Conservation (phyloP, 495 filamentous ascomycete species). For the Clavariopsis aquatica region DNA sequence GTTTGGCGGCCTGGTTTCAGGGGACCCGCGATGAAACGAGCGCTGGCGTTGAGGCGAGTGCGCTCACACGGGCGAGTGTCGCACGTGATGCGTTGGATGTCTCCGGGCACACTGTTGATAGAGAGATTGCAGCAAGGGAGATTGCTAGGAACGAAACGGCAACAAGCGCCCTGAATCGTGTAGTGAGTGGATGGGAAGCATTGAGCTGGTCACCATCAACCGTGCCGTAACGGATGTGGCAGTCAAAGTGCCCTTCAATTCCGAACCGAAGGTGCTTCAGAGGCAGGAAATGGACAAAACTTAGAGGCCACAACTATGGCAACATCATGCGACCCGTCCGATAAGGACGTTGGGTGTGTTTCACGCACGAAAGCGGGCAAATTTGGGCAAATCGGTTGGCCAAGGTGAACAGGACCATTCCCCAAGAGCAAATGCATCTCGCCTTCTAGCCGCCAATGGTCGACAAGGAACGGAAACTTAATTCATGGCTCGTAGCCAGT, state of each 20-base stretch:
- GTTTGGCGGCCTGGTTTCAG: constrained; percentile 20
- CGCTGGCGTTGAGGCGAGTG: constrained; percentile 15
- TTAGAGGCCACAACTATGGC: background rate
- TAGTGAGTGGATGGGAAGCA: background rate
- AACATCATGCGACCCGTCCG: background rate
- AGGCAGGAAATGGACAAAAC: background rate
- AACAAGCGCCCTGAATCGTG: background rate
- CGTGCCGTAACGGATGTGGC: background rate
- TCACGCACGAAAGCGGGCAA: background rate
- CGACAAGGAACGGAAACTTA: background rate
- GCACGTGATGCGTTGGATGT: too few relatives aligned
- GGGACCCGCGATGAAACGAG: constrained; percentile 15
- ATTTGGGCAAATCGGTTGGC: background rate
- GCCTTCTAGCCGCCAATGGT: background rate
- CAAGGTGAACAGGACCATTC: background rate
- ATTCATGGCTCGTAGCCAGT: background rate
- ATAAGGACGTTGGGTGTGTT: background rate
- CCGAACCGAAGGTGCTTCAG: constrained; percentile 6
- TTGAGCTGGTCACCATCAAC: background rate
- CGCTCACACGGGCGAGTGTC: too few relatives aligned
- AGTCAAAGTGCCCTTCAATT: background rate
- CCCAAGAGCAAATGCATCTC: background rate
- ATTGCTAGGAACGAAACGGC: background rate
- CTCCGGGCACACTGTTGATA: too few relatives aligned
- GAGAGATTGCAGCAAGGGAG: too few relatives aligned